Conservation (phyloP, 108 stramenopile species). For the Mediolabrus comicus region DNA sequence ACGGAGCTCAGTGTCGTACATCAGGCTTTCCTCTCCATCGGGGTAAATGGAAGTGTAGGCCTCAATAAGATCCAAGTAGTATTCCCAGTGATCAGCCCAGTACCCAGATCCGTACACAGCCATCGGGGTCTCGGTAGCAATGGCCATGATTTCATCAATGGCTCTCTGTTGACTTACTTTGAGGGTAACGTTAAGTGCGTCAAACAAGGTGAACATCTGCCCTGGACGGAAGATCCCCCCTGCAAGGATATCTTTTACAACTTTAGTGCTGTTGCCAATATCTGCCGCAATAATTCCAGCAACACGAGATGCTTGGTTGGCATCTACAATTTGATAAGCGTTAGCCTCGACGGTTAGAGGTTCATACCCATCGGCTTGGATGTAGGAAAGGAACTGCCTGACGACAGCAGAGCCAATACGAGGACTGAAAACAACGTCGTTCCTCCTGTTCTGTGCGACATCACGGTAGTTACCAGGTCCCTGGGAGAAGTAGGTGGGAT, state of each 20-base stretch:
- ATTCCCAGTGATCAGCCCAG: conserved; percentile 93
- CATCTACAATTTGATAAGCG: conserved; percentile 66
- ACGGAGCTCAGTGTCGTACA: conserved; percentile 86
- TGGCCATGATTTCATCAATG: conserved; percentile 69
- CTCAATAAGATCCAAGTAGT: conserved; percentile 91
- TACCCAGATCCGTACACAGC: conserved; percentile 84
- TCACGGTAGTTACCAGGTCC: conserved; percentile 97
- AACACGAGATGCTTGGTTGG: conserved; percentile 55
- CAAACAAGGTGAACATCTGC: conserved; percentile 84
- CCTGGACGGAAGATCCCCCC: conserved; percentile 93
- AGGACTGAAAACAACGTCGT: conserved; percentile 89
- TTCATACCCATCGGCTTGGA: conserved; percentile 97
- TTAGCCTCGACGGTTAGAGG: conserved; percentile 93
- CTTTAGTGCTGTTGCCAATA: conserved; percentile 51
- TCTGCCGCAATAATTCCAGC: conserved; percentile 61
- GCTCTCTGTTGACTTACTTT: conserved; percentile 56
- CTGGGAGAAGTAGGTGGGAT: conserved; percentile 88
- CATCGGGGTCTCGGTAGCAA: conserved; percentile 72
- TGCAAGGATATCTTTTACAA: conserved; percentile 56
- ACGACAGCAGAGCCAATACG: conserved; percentile 87
- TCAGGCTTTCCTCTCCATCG: conserved; percentile 87
- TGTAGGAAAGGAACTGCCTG: conserved; percentile 87
- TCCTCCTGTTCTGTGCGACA: conserved; percentile 94
- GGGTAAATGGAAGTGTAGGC: conserved; percentile 91
- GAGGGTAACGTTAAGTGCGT: conserved; percentile 67